These are phyloP conservation scores for Cladosporium sp. DNA, from an alignment of 2,329 filamentous ascomycete genomes.

Conservation along the genomic window DNA sequence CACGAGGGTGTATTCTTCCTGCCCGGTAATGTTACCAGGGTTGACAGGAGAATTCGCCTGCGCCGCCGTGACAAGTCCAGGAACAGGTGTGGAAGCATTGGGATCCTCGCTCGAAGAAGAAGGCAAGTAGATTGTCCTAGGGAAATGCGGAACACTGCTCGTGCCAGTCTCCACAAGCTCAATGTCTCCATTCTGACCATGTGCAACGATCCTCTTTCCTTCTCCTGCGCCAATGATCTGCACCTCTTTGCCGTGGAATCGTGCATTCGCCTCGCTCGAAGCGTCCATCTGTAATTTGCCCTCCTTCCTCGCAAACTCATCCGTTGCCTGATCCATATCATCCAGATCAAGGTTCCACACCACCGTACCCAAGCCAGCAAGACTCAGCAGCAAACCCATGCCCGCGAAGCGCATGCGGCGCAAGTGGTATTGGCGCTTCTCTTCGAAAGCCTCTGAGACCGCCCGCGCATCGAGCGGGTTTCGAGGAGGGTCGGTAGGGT, in stretches of 20 bases:
- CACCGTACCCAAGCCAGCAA: conserved; percentile 26
- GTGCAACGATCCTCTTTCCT: conserved; percentile 43
- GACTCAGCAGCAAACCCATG: conserved; percentile 32
- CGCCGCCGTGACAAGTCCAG: conserved; percentile 9
- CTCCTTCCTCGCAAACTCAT: conserved; percentile 17
- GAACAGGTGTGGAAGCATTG: conserved; percentile 15
- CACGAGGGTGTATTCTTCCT: conserved; percentile 77
- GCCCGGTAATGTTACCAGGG: conserved; percentile 33
- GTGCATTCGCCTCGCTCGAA: conserved; percentile 29
- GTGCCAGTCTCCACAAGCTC: conserved; percentile 80
- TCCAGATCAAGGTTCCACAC: conserved; percentile 33
- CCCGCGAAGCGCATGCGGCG: conserved; percentile 34
- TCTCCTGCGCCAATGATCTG: conserved; percentile 61
- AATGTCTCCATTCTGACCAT: conserved; percentile 50
- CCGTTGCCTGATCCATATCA: conserved; percentile 24
- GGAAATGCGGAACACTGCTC: conserved; percentile 73
- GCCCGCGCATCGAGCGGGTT: conserved; percentile 25
- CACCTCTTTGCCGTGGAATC: conserved; percentile 53
- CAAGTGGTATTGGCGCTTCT: conserved; percentile 28
- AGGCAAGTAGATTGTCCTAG: conserved; percentile 64
- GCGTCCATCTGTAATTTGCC: conserved; percentile 31
- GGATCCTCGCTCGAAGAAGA: conserved; percentile 36
- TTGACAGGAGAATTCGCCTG: conserved; percentile 29
- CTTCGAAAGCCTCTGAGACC: conserved; percentile 22
- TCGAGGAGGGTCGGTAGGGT: neutral